phyloP scores from a whole-genome alignment of 441 rosid genomes.

The Theobroma grandiflorum region DNA sequence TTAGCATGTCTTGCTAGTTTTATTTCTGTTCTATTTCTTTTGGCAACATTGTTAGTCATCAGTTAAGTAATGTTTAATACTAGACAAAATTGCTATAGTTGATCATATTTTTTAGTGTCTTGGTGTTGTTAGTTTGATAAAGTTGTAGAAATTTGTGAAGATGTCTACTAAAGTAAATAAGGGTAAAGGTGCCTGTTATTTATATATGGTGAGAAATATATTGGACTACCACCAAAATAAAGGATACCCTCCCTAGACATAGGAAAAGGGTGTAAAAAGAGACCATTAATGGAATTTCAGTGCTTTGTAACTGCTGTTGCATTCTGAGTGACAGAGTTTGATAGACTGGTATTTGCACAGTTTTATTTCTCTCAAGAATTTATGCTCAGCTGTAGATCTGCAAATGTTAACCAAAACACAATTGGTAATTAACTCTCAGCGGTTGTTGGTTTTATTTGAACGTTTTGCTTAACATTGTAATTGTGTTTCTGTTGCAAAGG shows the following conservation, averaged over 20 bases:
- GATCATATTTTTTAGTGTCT: constrained; percentile 4
- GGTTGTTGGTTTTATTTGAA: background rate
- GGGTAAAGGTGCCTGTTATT: no score
- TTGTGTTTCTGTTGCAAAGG: background rate
- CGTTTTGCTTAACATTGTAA: background rate
- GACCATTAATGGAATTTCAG: background rate
- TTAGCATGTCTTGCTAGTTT: background rate
- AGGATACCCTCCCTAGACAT: no score
- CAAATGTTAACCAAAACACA: background rate
- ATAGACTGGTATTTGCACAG: background rate
- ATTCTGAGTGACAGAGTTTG: background rate
- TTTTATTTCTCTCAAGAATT: background rate
- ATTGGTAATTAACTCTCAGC: background rate
- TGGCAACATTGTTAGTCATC: background rate
- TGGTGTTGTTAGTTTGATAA: constrained; percentile 1
- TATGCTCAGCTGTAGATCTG: background rate
- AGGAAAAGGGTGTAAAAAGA: no score
- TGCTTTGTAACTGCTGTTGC: background rate
- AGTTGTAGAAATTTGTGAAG: background rate
- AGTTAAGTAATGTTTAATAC: background rate
- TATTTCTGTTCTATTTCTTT: background rate
- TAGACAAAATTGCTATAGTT: background rate
- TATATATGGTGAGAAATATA: no score
- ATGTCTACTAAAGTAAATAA: no score
- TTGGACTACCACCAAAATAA: no score